These are phyloP conservation scores for Candida sphagnicola DNA, from an alignment of 805 yeast genomes.

Conservation along the genomic window DNA sequence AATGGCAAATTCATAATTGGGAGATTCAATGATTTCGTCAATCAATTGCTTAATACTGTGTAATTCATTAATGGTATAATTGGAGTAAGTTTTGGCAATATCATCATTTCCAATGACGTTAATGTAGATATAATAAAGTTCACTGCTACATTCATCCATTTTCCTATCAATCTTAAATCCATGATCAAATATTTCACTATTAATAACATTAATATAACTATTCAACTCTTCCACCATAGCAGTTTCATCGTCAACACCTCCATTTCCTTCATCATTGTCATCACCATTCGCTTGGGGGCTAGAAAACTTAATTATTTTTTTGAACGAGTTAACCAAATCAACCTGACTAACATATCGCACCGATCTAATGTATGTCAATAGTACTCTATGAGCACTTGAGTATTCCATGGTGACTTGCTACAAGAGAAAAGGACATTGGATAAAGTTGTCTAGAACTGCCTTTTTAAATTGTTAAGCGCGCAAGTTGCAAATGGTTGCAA, in stretches of 20 bases:
- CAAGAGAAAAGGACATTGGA: background rate
- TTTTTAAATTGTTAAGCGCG: background rate
- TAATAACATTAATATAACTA: constrained; percentile 23
- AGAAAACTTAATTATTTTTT: constrained; percentile 7
- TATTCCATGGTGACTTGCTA: constrained; percentile 4
- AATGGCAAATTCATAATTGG: constrained; percentile 29
- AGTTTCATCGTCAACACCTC: constrained; percentile 1
- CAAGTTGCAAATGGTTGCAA: constrained; percentile 1
- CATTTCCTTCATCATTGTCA: background rate
- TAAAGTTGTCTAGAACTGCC: background rate
- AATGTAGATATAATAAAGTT: constrained; percentile 32
- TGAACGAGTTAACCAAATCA: constrained; percentile 20
- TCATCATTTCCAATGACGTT: constrained; percentile 36
- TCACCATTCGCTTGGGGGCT: background rate
- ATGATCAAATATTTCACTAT: constrained; percentile 26
- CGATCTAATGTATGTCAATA: constrained; percentile 29
- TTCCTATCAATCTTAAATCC: constrained; percentile 43
- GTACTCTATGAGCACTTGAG: constrained; percentile 14
- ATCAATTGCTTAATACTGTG: constrained; percentile 42
- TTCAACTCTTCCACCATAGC: constrained; percentile 8
- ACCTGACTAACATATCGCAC: constrained; percentile 17
- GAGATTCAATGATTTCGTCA: constrained; percentile 41
- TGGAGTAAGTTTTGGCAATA: constrained; percentile 36
- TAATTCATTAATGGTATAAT: constrained; percentile 34
- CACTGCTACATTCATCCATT: constrained; percentile 31